phyloP scores from a whole-genome alignment of 352 stramenopile species.

The Pythium folliculosum region DNA sequence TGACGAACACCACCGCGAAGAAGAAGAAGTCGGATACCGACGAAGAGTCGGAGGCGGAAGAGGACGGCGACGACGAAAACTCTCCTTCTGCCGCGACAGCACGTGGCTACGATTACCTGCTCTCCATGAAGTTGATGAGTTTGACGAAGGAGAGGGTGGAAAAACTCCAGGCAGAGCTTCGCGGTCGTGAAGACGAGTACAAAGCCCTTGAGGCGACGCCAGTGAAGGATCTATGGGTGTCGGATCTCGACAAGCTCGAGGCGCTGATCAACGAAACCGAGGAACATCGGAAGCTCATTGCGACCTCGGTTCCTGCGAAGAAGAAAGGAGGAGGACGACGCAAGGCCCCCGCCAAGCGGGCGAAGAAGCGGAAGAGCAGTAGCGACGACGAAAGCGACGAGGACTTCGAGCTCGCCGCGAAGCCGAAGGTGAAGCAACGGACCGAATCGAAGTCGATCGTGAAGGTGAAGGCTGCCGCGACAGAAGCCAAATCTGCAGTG shows the following conservation, averaged over 20 bases:
- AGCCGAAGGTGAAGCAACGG: constrained; percentile 46
- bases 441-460: constrained; percentile 32
- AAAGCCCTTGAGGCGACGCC: constrained; percentile 72
- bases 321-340: constrained; percentile 36
- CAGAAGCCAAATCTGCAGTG: constrained; percentile 24
- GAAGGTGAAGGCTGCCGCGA: constrained; percentile 24
- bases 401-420: constrained; percentile 53
- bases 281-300: constrained; percentile 47
- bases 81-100: constrained; percentile 32
- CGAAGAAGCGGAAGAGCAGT: constrained; percentile 56
- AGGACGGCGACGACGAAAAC: constrained; percentile 48
- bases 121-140: constrained; percentile 95
- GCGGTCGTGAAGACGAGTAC: constrained; percentile 87
- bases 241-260: constrained; percentile 92
- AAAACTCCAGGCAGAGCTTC: constrained; percentile 86
- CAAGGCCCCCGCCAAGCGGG: constrained; percentile 36
- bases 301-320: constrained; percentile 68
- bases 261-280: constrained; percentile 70
- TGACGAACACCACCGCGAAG: constrained; percentile 38
- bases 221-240: constrained; percentile 92
- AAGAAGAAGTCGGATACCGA: constrained; percentile 53
- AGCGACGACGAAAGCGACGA: constrained; percentile 52
- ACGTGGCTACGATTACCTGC: constrained; percentile 93
- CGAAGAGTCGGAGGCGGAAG: constrained; percentile 43
- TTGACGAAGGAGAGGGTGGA: constrained; percentile 94